Evolutionary conservation across 306 rosid genomes (phyloP), one percentile per base, ranked within the genome.

Genomic region (Gillenia trifoliata): DNA sequence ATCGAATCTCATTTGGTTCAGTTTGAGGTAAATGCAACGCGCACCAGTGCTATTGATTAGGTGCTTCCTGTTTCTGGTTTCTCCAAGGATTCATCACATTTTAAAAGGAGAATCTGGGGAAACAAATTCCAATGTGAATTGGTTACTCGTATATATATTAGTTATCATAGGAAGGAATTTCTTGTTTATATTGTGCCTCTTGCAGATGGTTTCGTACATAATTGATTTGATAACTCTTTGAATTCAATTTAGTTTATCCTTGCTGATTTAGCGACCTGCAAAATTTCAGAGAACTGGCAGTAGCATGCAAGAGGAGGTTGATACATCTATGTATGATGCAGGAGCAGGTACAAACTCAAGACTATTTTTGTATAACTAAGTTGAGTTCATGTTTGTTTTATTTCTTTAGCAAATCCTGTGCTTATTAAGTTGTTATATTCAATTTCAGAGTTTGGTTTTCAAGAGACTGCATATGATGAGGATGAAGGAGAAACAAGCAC

Each of bases 221-320:
- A 49, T 49, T 47, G 52, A n/a, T 33, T 57, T 13, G 16, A 31
- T 43, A 63, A 26, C 34, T 31, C 6, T 54, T 47, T 64, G 62
- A 19, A 40, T 62, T 70, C 13, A 50, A 50, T 26, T 16, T 23
- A 36, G 64, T 64, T 47, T 57, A 43, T 52, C 31, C 47, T 59
- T 59, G 64, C 70, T 76, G 33, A 76, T 64, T 72, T 77, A 26
- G 36, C 78, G 33, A 65, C 71, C 73, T 81, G 68, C 75, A 63
- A 4, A 8, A 54, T 79, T 84, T 70, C 93, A 95, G 99, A 95
- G 83, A 90, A 80, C 86, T 77, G 91, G 83, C 49, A 78, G 79
- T 75, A 78, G 90, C 84, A 77, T 85, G 88, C 97, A 88, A 79
- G 99, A 92, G 86, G 98, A 90, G 83, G 96, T 92, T 59, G 98